Conservation (phyloP, 2,329 filamentous ascomycete genomes). For the Hypoxylon sp. region DNA sequence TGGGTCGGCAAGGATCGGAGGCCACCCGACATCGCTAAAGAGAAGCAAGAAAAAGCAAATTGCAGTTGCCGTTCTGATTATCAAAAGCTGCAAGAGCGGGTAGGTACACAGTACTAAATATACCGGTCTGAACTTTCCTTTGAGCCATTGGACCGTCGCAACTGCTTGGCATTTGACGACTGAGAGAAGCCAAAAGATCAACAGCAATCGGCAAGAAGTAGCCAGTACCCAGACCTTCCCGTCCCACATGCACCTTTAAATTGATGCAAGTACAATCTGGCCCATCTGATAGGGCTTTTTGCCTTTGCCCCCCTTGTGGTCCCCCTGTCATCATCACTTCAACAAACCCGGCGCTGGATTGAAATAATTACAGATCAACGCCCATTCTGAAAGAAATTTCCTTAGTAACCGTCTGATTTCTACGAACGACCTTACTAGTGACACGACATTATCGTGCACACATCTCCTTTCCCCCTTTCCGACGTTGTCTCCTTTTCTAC, state of each 20-base stretch:
- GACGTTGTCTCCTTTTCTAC: background rate
- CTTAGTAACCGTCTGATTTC: conserved; percentile 34
- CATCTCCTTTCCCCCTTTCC: conserved; percentile 14
- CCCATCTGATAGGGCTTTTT: conserved; percentile 48
- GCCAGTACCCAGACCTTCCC: conserved; percentile 2
- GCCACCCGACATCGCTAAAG: background rate
- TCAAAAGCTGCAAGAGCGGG: conserved; percentile 13
- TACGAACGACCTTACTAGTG: conserved; percentile 17
- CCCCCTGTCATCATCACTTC: conserved; percentile 45
- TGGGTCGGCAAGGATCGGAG: conserved; percentile 39
- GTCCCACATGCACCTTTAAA: conserved; percentile 39
- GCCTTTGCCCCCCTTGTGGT: conserved; percentile 25
- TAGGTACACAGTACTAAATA: conserved; percentile 18
- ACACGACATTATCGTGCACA: conserved; percentile 34
- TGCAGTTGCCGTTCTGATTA: conserved; percentile 9
- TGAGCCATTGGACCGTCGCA: background rate
- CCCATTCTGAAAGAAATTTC: conserved; percentile 30
- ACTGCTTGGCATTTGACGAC: conserved; percentile 13
- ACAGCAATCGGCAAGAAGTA: conserved; percentile 30
- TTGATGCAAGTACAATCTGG: conserved; percentile 47
- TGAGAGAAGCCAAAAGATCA: conserved; percentile 10
- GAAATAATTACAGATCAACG: conserved; percentile 41
- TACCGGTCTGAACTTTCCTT: conserved; percentile 10
- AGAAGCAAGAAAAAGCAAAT: background rate
- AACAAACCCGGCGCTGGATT: conserved; percentile 36